Percentiles rank a stretch among this genome's conserved stretches.
Evolutionary conservation across 2,329 filamentous ascomycete species (phyloP).

Genomic region (Xylogone sp.): DNA sequence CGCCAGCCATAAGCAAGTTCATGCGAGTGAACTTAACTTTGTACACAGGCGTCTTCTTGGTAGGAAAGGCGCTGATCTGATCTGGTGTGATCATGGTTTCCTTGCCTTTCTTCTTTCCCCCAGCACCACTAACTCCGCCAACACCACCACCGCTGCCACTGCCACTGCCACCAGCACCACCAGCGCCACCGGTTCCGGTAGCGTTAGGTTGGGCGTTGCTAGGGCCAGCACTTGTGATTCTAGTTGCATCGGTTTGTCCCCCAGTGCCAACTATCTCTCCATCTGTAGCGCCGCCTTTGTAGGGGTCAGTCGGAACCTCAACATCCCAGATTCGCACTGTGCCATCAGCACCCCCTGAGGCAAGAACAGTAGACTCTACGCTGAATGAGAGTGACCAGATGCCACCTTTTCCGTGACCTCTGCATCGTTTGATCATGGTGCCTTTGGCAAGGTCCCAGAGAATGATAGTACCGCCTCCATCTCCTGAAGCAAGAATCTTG

Average conservation of each 20-base stretch:
- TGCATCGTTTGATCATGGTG: constrained; percentile 82
- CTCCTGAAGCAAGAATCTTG: constrained; percentile 85
- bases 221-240: constrained; percentile 37
- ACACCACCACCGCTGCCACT: constrained; percentile 19
- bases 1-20: constrained; percentile 87
- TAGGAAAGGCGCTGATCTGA: constrained; percentile 91
- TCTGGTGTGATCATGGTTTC: constrained; percentile 88
- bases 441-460: constrained; percentile 93
- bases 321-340: constrained; percentile 96
- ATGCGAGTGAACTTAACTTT: constrained; percentile 92
- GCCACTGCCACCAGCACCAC: constrained; percentile 26
- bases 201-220: constrained; percentile 36
- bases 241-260: constrained; percentile 46
- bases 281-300: constrained; percentile 42
- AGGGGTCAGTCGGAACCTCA: constrained; percentile 63
- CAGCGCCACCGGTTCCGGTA: constrained; percentile 16
- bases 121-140: constrained; percentile 10
- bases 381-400: constrained; percentile 94
- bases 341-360: constrained; percentile 86
- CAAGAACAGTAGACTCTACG: constrained; percentile 84
- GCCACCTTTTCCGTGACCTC: constrained; percentile 88
- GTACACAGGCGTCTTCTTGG: constrained; percentile 93
- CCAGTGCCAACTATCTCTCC: constrained; percentile 33
- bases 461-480: constrained; percentile 83
- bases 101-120: constrained; percentile 73